phyloP scores from a whole-genome alignment of 768 basidiomycete genomes.

The Phaeolepiota aurea region DNA sequence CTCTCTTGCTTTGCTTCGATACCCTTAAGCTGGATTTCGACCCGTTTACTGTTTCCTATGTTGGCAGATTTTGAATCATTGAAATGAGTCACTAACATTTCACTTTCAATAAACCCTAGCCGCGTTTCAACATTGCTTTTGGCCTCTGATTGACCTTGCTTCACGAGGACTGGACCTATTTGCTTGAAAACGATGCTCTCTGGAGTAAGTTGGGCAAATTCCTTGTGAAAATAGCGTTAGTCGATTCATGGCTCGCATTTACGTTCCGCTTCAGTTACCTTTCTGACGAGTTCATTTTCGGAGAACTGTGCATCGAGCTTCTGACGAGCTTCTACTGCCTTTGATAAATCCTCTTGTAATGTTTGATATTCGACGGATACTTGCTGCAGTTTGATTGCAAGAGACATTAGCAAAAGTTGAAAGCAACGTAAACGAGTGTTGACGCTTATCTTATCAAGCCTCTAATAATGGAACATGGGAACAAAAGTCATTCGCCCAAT shows the following conservation, averaged over 20 bases:
- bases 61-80: not conserved
- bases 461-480: not conserved
- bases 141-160: slow-evolving; percentile 84
- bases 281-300: slow-evolving; percentile 89
- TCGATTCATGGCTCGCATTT: not conserved
- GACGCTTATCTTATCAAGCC: not conserved
- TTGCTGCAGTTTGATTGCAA: slow-evolving; percentile 54
- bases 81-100: slow-evolving; percentile 55
- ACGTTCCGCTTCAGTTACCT: slow-evolving; percentile 35
- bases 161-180: slow-evolving; percentile 83
- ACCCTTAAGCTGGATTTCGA: slow-evolving; percentile 78
- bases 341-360: slow-evolving; percentile 65
- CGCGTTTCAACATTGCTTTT: slow-evolving; percentile 84
- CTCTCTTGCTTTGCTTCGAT: slow-evolving; percentile 67
- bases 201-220: slow-evolving; percentile 67
- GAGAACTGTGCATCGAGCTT: slow-evolving; percentile 83
- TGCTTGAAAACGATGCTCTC: slow-evolving; percentile 85
- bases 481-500: no score
- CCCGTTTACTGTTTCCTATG: slow-evolving; percentile 38
- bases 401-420: slow-evolving; percentile 34
- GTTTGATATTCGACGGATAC: slow-evolving; percentile 75
- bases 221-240: slow-evolving; percentile 41
- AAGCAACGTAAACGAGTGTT: not conserved
- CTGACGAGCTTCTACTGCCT: slow-evolving; percentile 73
- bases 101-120: slow-evolving; percentile 77